These are phyloP conservation scores for Trametes gibbosa DNA, from an alignment of 768 basidiomycete genomes.

Conservation along the genomic window DNA sequence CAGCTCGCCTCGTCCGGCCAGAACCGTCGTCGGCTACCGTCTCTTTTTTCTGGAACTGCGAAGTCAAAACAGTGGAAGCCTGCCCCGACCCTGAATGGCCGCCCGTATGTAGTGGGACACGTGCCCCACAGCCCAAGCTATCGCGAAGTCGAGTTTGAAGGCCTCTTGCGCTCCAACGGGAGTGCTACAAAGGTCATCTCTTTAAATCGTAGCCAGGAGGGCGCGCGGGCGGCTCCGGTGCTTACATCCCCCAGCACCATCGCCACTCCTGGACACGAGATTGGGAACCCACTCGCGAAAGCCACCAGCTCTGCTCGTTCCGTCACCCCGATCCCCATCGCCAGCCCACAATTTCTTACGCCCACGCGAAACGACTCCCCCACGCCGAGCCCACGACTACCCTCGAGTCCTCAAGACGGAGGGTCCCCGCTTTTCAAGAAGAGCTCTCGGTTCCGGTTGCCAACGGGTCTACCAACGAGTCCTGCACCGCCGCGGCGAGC, in stretches of 20 bases:
- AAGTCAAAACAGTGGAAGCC: conserved; percentile 70
- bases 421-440: conserved; percentile 33
- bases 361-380: conserved; percentile 17
- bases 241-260: conserved; percentile 32
- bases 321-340: background rate
- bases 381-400: background rate
- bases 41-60: conserved; percentile 55
- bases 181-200: conserved; percentile 42
- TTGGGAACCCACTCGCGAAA: conserved; percentile 6
- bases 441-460: conserved; percentile 47
- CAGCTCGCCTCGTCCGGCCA: conserved; percentile 59
- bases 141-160: conserved; percentile 79
- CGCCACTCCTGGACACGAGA: conserved; percentile 13
- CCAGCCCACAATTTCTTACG: conserved; percentile 7
- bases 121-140: conserved; percentile 50
- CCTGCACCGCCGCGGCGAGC: conserved; percentile 48
- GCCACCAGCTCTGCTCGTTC: background rate
- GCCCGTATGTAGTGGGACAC: conserved; percentile 65
- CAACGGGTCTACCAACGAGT: conserved; percentile 48
- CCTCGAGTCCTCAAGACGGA: background rate
- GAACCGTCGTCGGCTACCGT: conserved; percentile 58
- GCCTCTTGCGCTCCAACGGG: conserved; percentile 56
- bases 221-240: conserved; percentile 2
- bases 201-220: conserved; percentile 24
- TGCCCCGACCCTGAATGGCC: conserved; percentile 77